phyloP scores from a whole-genome alignment of 2,329 filamentous ascomycete genomes.

The Lecanicillium sp. region DNA sequence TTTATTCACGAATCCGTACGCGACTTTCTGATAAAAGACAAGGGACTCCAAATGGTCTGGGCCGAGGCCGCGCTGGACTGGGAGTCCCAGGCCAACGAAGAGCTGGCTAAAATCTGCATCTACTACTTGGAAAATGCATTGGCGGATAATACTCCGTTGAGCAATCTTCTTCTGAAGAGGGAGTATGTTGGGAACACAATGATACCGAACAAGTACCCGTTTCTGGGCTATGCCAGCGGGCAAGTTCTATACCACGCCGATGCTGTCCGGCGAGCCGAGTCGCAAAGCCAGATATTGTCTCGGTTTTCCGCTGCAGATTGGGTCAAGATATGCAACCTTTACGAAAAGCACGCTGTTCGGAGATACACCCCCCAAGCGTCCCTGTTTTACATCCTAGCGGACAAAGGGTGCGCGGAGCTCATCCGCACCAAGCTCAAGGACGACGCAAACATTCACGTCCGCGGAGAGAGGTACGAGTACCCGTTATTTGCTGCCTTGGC shows the following conservation, averaged over 20 bases:
- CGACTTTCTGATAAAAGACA: constrained; percentile 35
- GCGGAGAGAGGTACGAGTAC: constrained; percentile 21
- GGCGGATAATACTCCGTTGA: background rate
- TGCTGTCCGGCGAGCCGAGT: constrained; percentile 18
- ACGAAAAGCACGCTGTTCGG: constrained; percentile 18
- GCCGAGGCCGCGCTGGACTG: constrained; percentile 23
- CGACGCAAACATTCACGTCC: constrained; percentile 13
- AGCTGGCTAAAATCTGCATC: constrained; percentile 34
- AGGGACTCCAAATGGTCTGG: constrained; percentile 21
- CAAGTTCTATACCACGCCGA: constrained; percentile 34
- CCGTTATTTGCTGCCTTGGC: constrained; percentile 28
- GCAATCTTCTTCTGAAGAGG: constrained; percentile 4
- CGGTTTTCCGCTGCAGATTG: constrained; percentile 20
- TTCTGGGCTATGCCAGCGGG: constrained; percentile 36
- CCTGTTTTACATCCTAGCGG: constrained; percentile 28
- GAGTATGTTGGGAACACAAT: constrained; percentile 12
- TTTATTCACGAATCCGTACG: constrained; percentile 47
- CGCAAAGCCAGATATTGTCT: constrained; percentile 23
- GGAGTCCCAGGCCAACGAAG: constrained; percentile 29
- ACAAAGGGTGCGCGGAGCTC: constrained; percentile 14
- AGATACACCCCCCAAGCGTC: constrained; percentile 17
- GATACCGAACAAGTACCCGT: constrained; percentile 24
- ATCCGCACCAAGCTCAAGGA: constrained; percentile 18
- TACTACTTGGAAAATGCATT: constrained; percentile 24
- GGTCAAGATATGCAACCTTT: constrained; percentile 21